A percentile compares a stretch with the other conserved stretches of the same genome.
Evolutionary conservation across 164 flowering plant genomes (phyloP).

Genomic region (Aristolochia fimbriata): DNA sequence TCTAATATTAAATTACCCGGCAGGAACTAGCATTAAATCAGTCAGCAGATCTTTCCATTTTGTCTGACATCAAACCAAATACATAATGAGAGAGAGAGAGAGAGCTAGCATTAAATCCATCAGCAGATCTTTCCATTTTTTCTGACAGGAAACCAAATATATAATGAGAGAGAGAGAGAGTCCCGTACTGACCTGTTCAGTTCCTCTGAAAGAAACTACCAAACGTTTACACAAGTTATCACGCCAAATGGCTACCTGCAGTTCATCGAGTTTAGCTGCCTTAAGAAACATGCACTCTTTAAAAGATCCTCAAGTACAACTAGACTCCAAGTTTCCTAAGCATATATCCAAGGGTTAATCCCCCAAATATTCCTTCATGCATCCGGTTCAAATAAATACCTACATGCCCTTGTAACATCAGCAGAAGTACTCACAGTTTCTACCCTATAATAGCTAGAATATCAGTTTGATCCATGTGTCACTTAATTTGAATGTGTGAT

Average conservation of each 20-base stretch:
- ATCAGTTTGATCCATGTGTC: too few species aligned
- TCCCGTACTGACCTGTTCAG: constrained; percentile 64
- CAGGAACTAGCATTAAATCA: constrained; percentile 88
- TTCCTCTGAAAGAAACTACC: constrained; percentile 92
- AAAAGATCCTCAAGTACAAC: too few species aligned
- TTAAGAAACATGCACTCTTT: background rate
- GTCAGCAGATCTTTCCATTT: constrained; percentile 92
- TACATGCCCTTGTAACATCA: too few species aligned
- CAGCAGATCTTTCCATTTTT: constrained; percentile 83
- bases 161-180: background rate
- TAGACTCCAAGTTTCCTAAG: too few species aligned
- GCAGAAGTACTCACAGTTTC: too few species aligned
- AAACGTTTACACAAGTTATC: constrained; percentile 59
- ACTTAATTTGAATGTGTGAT: too few species aligned
- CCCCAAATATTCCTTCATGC: too few species aligned
- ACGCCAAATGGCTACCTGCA: constrained; percentile 97
- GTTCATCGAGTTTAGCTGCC: constrained; percentile 4
- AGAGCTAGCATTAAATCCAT: constrained; percentile 80
- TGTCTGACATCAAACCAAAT: constrained; percentile 33
- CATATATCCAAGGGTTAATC: too few species aligned
- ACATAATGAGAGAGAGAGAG: too few species aligned
- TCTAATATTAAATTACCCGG: constrained; percentile 45
- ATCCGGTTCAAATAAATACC: too few species aligned
- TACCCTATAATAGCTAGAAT: too few species aligned
- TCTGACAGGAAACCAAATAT: constrained; percentile 28